Conservation (phyloP, 805 yeast species). For the Lipomyces starkeyi region DNA sequence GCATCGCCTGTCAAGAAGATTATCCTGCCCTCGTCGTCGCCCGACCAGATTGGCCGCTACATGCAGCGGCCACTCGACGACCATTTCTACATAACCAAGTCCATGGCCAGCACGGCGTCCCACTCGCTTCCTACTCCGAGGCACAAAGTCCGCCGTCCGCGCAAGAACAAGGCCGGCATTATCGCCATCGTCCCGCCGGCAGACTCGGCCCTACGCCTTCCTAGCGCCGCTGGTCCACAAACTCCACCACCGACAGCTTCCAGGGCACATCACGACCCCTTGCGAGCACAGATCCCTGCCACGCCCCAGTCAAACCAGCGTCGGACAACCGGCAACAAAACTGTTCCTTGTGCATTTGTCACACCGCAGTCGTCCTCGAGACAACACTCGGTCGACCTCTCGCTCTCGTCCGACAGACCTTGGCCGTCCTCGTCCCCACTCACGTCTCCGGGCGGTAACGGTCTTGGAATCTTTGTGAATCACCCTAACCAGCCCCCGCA, state of each 20-base stretch:
- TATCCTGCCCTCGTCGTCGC: constrained; percentile 7
- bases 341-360: constrained; percentile 12
- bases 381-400: neutral
- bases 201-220: constrained; percentile 9
- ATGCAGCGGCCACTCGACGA: constrained; percentile 7
- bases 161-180: constrained; percentile 12
- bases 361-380: constrained; percentile 30
- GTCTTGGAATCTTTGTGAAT: constrained; percentile 35
- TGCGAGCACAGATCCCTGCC: neutral
- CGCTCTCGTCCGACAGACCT: constrained; percentile 14
- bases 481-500: constrained; percentile 11
- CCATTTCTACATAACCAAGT: neutral
- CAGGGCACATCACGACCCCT: neutral
- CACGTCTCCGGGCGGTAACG: constrained; percentile 22
- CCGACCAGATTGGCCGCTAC: constrained; percentile 7
- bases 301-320: neutral
- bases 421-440: constrained; percentile 20
- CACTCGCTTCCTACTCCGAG: constrained; percentile 10
- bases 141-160: constrained; percentile 16
- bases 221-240: constrained; percentile 5
- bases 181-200: constrained; percentile 26
- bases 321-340: constrained; percentile 13
- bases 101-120: neutral
- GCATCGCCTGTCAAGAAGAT: constrained; percentile 1
- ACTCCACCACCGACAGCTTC: constrained; percentile 14